A percentile compares a stretch with the other conserved stretches of the same genome.
Conservation (phyloP, 768 basidiomycete genomes). For the Pseudohyphozyma bogoriensis region DNA sequence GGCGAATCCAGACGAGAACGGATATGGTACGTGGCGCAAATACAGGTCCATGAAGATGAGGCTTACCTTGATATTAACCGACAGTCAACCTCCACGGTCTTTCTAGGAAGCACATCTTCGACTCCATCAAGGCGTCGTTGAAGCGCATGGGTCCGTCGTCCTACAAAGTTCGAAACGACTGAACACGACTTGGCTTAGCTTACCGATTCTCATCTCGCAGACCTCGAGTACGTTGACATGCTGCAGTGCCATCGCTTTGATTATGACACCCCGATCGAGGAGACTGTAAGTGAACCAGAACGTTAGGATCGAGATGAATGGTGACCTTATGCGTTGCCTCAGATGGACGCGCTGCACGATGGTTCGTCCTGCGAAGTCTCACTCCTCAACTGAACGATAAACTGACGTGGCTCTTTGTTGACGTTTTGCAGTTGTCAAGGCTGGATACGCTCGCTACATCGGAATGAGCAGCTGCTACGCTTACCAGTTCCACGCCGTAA, state of each 20-base stretch:
- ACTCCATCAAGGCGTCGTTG: conserved; percentile 47
- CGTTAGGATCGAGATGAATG: too few relatives aligned
- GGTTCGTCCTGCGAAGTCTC: too few relatives aligned
- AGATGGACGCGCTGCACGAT: conserved; percentile 44
- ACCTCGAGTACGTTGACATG: conserved; percentile 52
- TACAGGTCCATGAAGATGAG: too few relatives aligned
- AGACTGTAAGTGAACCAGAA: too few relatives aligned
- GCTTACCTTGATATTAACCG: too few relatives aligned
- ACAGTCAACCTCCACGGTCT: conserved; percentile 46
- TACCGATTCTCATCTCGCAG: neutral
- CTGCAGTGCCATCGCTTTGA: conserved; percentile 54
- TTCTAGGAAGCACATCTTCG: conserved; percentile 57
- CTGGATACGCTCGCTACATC: conserved; percentile 40
- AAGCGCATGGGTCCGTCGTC: conserved; percentile 47
- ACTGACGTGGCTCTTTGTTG: neutral
- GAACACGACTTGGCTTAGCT: neutral
- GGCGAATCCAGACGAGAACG: neutral
- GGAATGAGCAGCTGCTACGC: conserved; percentile 42
- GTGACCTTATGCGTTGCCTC: too few relatives aligned
- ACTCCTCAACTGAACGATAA: too few relatives aligned
- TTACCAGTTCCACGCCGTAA: conserved; percentile 33
- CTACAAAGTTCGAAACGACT: neutral
- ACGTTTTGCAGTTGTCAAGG: conserved; percentile 36
- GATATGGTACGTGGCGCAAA: too few relatives aligned
- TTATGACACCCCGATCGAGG: conserved; percentile 49